Percentiles rank a stretch among this genome's conserved stretches.
Conservation (phyloP, 2,329 filamentous ascomycete species). For the Phialemoniopsis sp. region DNA sequence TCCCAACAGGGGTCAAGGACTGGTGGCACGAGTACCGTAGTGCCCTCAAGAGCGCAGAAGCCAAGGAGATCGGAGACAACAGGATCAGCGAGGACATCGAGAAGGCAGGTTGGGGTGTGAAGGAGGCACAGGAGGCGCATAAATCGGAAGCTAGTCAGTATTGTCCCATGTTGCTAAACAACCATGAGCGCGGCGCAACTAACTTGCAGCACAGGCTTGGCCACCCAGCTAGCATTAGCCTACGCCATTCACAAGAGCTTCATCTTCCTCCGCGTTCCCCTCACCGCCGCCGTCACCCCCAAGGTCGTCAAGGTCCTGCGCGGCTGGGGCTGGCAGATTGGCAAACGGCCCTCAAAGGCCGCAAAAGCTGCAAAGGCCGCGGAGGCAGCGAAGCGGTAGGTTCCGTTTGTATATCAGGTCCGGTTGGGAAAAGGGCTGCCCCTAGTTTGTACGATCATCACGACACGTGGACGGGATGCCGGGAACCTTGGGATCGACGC, state of each 20-base stretch:
- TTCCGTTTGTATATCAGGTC: conserved; percentile 1
- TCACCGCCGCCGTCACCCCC: conserved; percentile 85
- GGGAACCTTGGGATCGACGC: too few species aligned
- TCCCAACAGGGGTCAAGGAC: conserved; percentile 56
- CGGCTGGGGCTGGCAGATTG: conserved; percentile 92
- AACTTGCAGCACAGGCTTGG: conserved; percentile 43
- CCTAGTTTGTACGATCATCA: too few species aligned
- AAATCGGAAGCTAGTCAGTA: conserved; percentile 71
- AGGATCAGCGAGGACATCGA: conserved; percentile 41
- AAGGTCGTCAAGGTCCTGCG: conserved; percentile 89
- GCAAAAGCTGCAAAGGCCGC: conserved; percentile 10
- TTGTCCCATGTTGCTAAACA: neutral
- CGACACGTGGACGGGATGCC: too few species aligned
- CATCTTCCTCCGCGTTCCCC: conserved; percentile 90
- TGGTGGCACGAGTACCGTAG: conserved; percentile 45
- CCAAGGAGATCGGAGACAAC: conserved; percentile 35
- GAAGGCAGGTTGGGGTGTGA: conserved; percentile 56
- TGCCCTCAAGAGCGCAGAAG: conserved; percentile 40
- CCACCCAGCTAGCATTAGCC: conserved; percentile 84
- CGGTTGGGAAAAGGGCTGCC: too few species aligned
- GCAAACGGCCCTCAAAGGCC: conserved; percentile 52
- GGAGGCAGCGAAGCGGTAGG: conserved; percentile 5
- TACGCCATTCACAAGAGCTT: conserved; percentile 98
- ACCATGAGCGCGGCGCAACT: conserved; percentile 6
- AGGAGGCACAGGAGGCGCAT: conserved; percentile 57